Conservation (phyloP, 768 basidiomycete species). For the Krasilnikovozyma curviuscula region DNA sequence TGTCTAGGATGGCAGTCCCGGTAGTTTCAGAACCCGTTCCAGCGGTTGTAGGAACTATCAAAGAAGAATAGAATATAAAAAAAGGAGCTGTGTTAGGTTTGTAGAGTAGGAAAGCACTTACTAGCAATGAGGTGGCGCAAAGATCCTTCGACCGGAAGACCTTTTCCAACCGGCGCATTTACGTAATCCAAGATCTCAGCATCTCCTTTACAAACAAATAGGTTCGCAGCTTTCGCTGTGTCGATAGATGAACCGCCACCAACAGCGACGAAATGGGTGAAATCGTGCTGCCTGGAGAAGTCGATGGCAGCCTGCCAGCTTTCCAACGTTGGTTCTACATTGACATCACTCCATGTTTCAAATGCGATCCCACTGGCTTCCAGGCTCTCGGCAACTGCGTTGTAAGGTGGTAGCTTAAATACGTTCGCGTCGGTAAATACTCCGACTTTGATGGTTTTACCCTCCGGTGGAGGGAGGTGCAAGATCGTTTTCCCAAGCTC, state of each 20-base stretch:
- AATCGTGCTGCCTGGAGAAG: slow-evolving; percentile 69
- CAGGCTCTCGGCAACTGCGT: slow-evolving; percentile 61
- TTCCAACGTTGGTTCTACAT: slow-evolving; percentile 76
- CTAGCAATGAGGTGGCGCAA: slow-evolving; percentile 73
- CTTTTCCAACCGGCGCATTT: slow-evolving; percentile 68
- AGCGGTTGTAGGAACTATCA: slow-evolving; percentile 44
- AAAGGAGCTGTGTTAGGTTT: background rate
- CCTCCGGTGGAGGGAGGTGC: slow-evolving; percentile 16
- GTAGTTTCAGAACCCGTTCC: slow-evolving; percentile 73
- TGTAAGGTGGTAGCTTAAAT: slow-evolving; percentile 60
- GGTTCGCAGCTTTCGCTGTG: slow-evolving; percentile 83
- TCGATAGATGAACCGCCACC: slow-evolving; percentile 92
- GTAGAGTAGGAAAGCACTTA: slow-evolving; percentile 15
- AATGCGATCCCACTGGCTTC: slow-evolving; percentile 57
- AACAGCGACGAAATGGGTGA: slow-evolving; percentile 80
- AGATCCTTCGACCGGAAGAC: slow-evolving; percentile 47
- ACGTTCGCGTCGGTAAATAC: slow-evolving; percentile 85
- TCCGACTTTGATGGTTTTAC: slow-evolving; percentile 42
- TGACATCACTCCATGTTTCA: slow-evolving; percentile 59
- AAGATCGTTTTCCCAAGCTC: slow-evolving; percentile 24
- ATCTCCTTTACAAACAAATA: slow-evolving; percentile 49
- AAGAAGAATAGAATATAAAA: background rate
- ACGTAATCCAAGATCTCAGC: slow-evolving; percentile 88
- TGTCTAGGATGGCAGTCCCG: slow-evolving; percentile 81
- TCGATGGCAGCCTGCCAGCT: slow-evolving; percentile 74